Base-by-base conservation (phyloP, 1,284 basidiomycete species). In the Boletus putidus region DNA sequence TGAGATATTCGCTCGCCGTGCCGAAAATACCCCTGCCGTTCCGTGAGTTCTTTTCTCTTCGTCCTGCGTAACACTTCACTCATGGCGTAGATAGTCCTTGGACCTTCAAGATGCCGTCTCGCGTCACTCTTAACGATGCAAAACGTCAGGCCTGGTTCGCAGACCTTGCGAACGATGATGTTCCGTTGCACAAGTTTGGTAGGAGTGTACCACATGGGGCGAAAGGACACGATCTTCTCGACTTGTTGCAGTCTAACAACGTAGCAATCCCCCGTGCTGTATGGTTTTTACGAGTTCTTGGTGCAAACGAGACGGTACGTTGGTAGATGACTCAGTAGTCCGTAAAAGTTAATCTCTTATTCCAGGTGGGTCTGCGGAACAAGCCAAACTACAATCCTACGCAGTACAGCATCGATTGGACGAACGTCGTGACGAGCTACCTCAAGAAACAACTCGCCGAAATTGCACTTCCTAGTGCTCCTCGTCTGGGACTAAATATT, bases 211-310 rank as follows among this genome's bases (percentile, higher is more conserved):
- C 96, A 0, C 94, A 98, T 70, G 94, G 94, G 0, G 92, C 91
- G 40, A 94, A 94, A 71, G 95, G 94, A 4, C 87, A 93, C 64
- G 94, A 96, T 66, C 80, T 98, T 27, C 80, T 99, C 53, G 95
- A 98, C 62, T 82, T 96, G 62, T 81, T 99, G 55, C 90, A 94
- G 66, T 79, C 81, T 0, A 85, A 92, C 42, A 84, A 88, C 49
- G 93, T 99, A 35, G 88, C 91, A 2, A 85, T 96, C 44, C 82
- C 88, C 2, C 81, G 97, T 29, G 97, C 97, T 0, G 82, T 97
- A 5, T 99, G 97, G 97, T 95, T 97, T 72, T 83, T 98, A 33
- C 84, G 95, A 16, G 92, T 96, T 1, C 86, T 96, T 55, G 97
- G 96, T n/a, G 92, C 91, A 2, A 95, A 94, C 67, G 96, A 99